A percentile compares a stretch with the other conserved stretches of the same genome.
These are phyloP conservation scores for Actinidia polygama DNA, from an alignment of 179 eudicot species.

Conservation along the genomic window DNA sequence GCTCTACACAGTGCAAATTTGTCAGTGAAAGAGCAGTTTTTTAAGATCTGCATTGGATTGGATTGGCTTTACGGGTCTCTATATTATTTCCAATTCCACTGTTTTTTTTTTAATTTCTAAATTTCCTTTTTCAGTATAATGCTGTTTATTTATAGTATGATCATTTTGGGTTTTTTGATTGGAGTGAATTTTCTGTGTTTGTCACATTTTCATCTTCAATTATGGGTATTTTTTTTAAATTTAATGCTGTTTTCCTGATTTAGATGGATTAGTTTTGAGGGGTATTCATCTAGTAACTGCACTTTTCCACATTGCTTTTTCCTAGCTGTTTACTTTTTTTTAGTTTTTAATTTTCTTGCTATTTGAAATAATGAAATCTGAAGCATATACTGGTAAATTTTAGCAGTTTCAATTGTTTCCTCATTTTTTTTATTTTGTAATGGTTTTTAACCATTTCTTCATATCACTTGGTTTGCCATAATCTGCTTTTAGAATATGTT, in stretches of 20 bases:
- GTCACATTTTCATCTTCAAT: not conserved
- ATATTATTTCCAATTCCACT: not conserved
- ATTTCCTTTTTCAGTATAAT: not conserved
- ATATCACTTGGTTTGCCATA: not conserved
- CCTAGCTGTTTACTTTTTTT: not conserved
- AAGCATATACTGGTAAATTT: not conserved
- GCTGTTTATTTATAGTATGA: not conserved
- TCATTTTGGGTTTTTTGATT: not conserved
- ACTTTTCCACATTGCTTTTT: not conserved
- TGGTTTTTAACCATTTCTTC: not conserved
- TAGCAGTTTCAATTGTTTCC: not conserved
- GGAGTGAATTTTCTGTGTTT: not conserved
- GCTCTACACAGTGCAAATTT: not conserved
- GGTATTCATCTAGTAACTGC: not conserved
- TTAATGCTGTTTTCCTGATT: not conserved
- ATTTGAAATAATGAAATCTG: not conserved
- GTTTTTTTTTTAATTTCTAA: not conserved
- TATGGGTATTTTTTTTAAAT: not conserved
- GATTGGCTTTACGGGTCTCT: slow-evolving; percentile 28
- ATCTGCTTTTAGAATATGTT: not conserved
- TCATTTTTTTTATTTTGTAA: not conserved
- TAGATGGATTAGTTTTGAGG: not conserved
- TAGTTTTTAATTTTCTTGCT: not conserved
- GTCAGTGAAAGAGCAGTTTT: not conserved
- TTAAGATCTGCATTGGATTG: not conserved